Conservation (phyloP, 106 monocot genomes). For the Chionographis japonica region DNA sequence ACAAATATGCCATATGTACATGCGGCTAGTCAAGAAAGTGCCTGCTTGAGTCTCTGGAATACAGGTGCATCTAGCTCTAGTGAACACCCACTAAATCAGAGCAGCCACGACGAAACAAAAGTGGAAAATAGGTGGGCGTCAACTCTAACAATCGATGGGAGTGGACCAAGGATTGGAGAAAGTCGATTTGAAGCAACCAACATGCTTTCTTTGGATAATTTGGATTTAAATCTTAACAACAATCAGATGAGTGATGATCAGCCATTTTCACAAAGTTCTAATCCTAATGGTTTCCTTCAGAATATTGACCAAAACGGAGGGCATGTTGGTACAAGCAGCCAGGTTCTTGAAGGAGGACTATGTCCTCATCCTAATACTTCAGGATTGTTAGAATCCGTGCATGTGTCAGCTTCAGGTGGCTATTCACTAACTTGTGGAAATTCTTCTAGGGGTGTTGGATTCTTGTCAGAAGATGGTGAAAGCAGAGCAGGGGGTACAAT, state of each 20-base stretch:
- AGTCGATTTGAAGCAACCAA: conserved; percentile 18
- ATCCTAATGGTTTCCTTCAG: conserved; percentile 1
- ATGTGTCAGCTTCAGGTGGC: conserved; percentile 11
- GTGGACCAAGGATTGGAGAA: conserved; percentile 16
- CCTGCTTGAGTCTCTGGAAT: conserved; percentile 11
- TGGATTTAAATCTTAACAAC: conserved; percentile 31
- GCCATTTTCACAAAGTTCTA: conserved; percentile 4
- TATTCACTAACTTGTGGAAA: conserved; percentile 14
- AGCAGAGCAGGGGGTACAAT: conserved; percentile 13
- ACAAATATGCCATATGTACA: conserved; percentile 8
- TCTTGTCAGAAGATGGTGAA: conserved; percentile 12
- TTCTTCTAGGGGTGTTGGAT: conserved; percentile 19
- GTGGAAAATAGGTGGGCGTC: conserved; percentile 16
- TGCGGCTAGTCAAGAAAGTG: conserved; percentile 10
- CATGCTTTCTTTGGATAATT: conserved; percentile 19
- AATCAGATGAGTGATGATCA: conserved; percentile 17
- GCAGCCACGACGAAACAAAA: conserved; percentile 13
- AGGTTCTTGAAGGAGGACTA: conserved; percentile 11
- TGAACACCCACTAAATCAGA: conserved; percentile 5
- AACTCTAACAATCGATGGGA: conserved; percentile 7
- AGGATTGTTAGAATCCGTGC: conserved; percentile 1
- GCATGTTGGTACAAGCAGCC: conserved; percentile 6
- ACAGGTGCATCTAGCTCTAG: conserved; percentile 11
- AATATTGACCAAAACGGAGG: conserved; percentile 9
- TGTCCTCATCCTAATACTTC: conserved; percentile 9